Base-by-base conservation (phyloP, 257 asterid genomes). In the Datura wrightii region DNA sequence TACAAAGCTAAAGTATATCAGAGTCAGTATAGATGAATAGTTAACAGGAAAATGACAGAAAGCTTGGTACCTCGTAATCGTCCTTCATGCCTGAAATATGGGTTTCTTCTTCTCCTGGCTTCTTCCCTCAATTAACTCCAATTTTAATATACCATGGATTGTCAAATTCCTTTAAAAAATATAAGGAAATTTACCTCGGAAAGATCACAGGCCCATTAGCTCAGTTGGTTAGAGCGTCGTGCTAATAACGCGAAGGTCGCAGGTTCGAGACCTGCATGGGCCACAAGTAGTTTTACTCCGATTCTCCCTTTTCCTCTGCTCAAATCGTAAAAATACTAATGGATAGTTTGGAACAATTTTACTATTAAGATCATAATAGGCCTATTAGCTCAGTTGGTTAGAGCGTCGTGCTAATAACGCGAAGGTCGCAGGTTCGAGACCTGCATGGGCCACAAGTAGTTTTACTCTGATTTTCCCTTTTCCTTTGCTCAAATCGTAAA, bases 241-340 rank as follows among this genome's bases (percentile, higher is more conserved):
- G 89, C 86, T 83, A 88, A 87, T 89, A 87, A 87, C 90, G 89
- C 86, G 89, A 87, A 89, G 87, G 90, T 89, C 89, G 82, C 89
- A 85, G 89, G 91, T 89, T 89, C 89, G 88, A 89, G 79, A 89
- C 90, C 86, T 89, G 90, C 87, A 83, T 89, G 86, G 90, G 90
- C 90, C 91, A 88, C 31, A 24, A 24, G 31, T 24, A 24, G 31
- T 24, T 24, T 24, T 24, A 24, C 31, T 24, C 31, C 31, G 31
- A 24, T 24, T 24, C 1, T 24, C 31, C 31, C 31, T 24, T 24
- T 24, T 24, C 31, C 31, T 24, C 31, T 24, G 31, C 31, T 24
- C 0, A 24, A 24, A 24, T 24, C 31, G 31, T 24, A 24, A 24
- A 24, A 24, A 24, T 24, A 24, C 31, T 24, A 24, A 24, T 1